phyloP scores from a whole-genome alignment of 2,329 filamentous ascomycete species.

The Mariannaea elegans region DNA sequence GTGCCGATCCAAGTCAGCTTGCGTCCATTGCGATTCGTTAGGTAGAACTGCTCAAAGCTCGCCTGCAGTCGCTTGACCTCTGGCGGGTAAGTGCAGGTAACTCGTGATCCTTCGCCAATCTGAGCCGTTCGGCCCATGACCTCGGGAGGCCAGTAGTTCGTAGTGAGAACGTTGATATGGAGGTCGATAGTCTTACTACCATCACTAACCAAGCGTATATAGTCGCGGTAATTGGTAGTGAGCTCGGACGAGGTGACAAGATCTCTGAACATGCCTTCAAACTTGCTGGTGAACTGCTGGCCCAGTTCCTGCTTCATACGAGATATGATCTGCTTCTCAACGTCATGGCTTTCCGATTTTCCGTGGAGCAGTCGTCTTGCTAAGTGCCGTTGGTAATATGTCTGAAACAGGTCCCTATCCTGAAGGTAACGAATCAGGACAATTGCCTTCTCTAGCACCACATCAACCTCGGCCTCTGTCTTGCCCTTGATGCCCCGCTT shows the following conservation, averaged over 20 bases:
- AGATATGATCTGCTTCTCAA: conserved; percentile 93
- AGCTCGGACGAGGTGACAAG: conserved; percentile 89
- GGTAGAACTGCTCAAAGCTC: conserved; percentile 90
- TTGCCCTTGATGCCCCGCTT: conserved; percentile 94
- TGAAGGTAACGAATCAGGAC: conserved; percentile 85
- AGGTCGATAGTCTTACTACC: conserved; percentile 72
- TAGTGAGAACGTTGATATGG: conserved; percentile 85
- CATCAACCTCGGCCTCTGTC: conserved; percentile 86
- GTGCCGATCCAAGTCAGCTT: conserved; percentile 83
- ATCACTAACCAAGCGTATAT: conserved; percentile 65
- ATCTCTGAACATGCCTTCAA: conserved; percentile 98
- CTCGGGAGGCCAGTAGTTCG: conserved; percentile 94
- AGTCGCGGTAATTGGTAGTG: conserved; percentile 77
- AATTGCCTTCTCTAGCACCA: conserved; percentile 87
- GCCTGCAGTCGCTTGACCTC: conserved; percentile 79
- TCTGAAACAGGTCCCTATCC: conserved; percentile 94
- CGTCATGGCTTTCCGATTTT: conserved; percentile 89
- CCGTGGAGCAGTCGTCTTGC: conserved; percentile 86
- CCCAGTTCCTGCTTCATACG: conserved; percentile 98
- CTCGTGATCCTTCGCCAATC: conserved; percentile 54
- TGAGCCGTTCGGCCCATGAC: conserved; percentile 74
- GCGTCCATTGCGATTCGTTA: conserved; percentile 85
- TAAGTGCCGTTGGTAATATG: conserved; percentile 98
- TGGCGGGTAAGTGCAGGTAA: conserved; percentile 74
- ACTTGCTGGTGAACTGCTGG: conserved; percentile 89